Evolutionary conservation across 345 rosid species (phyloP).

Genomic region (Eucalyptus guilfoylei): DNA sequence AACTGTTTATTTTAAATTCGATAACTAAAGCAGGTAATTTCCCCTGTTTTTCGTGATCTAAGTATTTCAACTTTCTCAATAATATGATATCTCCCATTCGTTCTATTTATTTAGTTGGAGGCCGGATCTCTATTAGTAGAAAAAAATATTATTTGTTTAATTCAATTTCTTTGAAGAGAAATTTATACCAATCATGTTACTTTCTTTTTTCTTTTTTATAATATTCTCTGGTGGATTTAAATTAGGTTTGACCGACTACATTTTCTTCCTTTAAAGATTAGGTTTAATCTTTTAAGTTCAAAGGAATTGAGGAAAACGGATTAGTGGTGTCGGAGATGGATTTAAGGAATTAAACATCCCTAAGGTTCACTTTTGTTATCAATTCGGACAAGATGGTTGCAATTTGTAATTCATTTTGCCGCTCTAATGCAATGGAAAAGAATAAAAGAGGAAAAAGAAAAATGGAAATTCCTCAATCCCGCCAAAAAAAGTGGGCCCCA

Average conservation of each 20-base stretch:
- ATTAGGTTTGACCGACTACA: neutral
- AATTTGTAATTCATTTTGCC: neutral
- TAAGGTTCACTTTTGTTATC: neutral
- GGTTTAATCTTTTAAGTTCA: neutral
- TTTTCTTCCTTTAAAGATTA: too few species aligned
- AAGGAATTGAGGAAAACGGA: neutral
- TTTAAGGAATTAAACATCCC: neutral
- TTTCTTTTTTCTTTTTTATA: neutral
- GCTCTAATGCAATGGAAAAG: neutral
- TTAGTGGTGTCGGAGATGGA: neutral
- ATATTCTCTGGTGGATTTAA: neutral
- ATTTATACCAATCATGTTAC: accelerated
- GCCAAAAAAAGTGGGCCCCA: neutral
- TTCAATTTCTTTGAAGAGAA: neutral
- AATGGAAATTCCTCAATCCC: neutral
- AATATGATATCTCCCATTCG: accelerated
- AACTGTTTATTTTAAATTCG: accelerated
- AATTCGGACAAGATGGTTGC: neutral
- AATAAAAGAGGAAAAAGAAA: neutral
- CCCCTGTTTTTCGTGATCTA: accelerated
- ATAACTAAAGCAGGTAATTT: neutral
- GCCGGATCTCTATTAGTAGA: neutral
- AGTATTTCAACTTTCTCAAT: neutral
- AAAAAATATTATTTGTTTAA: accelerated
- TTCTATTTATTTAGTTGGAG: neutral